Evolutionary conservation across 768 basidiomycete genomes (phyloP), one percentile per base, ranked within the genome.

Genomic region (Phlebiopsis gigantea): DNA sequence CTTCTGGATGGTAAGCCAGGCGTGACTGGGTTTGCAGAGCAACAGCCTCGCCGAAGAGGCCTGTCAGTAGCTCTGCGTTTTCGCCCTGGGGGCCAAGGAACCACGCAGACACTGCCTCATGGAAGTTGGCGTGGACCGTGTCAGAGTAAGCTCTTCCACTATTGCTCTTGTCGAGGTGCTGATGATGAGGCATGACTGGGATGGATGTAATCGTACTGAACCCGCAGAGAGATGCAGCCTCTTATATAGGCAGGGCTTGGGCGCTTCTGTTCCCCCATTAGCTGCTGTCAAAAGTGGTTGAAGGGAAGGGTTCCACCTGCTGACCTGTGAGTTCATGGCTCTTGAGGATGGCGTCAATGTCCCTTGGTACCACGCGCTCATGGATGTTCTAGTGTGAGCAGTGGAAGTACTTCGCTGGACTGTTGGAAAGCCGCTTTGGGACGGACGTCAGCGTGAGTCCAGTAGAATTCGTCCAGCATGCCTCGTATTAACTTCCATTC

Each of bases 51-150:
- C 63, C 56, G 52, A 76, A 71, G 14, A 62, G 52, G 4, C 56
- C 52, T 43, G 62, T 63, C 31, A 75, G 61, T 28, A 67, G 45
- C 9, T 66, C 67, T 7, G 47, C 55, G 57, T 76, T 76, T 62
- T 77, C 75, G 8, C 67, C 73, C 46, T 67, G 67, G 12, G 75
- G 73, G 2, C 75, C 75, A 17, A 77, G 61, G 55, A 77, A 76
- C 66, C 70, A 73, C 14, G 75, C 67, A 14, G 68, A 65, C 19
- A 75, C 63, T 22, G 66, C 63, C 15, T 70, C 56, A 47, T 66
- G 65, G 34, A 51, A 30, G 19, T 45, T 46, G 48, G 46, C 51
- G 28, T 58, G 53, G 9, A 46, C 47, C 34, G 46, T 26, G 21
- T 51, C 34, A 15, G 34, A 30, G 19, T 51, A 51, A 21, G 50